These are phyloP conservation scores for Rhodotorula sp. DNA, from an alignment of 1,284 basidiomycete species.

Conservation along the genomic window DNA sequence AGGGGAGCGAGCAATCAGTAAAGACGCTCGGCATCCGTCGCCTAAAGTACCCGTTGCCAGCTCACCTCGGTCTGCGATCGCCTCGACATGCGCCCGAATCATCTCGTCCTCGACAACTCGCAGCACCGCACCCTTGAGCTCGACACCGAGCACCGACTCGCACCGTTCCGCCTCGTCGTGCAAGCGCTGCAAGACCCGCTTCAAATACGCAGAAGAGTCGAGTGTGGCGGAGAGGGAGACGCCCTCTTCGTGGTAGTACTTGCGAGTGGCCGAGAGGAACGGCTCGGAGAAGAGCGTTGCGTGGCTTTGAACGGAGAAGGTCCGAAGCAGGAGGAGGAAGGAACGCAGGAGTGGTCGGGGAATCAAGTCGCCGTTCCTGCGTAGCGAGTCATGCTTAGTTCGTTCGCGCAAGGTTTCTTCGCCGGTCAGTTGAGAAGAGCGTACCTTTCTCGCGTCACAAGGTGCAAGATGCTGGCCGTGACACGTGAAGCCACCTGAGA, in stretches of 20 bases:
- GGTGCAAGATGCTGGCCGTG: slow-evolving; percentile 3
- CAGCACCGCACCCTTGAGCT: slow-evolving; percentile 28
- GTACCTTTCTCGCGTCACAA: slow-evolving; percentile 41
- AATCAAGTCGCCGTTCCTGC: slow-evolving; percentile 37
- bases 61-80: slow-evolving; percentile 38
- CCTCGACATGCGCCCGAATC: slow-evolving; percentile 36
- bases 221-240: slow-evolving; percentile 13
- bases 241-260: slow-evolving; percentile 23
- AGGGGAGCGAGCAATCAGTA: no score
- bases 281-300: slow-evolving; percentile 35
- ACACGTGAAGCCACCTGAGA: slow-evolving; percentile 20
- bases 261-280: slow-evolving; percentile 32
- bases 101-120: slow-evolving; percentile 37
- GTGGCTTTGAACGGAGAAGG: slow-evolving; percentile 34
- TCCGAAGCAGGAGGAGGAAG: slow-evolving; percentile 34
- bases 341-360: slow-evolving; percentile 33
- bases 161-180: slow-evolving; percentile 61
- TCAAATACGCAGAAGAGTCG: slow-evolving; percentile 55
- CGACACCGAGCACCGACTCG: slow-evolving; percentile 53
- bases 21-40: not conserved
- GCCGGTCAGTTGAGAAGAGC: not conserved
- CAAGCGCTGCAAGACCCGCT: slow-evolving; percentile 55
- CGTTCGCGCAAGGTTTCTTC: not conserved
- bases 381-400: not conserved
- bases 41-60: not conserved